These are phyloP conservation scores for Brassica rapa DNA, from an alignment of 345 rosid genomes.

Conservation along the genomic window DNA sequence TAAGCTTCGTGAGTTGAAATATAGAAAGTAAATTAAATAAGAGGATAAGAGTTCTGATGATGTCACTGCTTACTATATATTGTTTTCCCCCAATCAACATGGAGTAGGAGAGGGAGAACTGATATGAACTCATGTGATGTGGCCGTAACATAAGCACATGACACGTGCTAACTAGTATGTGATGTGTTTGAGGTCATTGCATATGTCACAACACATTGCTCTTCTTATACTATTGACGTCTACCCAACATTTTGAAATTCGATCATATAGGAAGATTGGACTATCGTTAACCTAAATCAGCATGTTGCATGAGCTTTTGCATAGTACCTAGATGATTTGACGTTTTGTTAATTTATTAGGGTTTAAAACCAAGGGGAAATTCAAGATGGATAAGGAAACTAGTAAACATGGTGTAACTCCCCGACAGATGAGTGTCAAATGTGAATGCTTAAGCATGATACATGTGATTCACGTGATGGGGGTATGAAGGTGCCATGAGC, in stretches of 20 bases:
- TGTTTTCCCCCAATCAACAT: background rate
- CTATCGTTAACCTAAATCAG: background rate
- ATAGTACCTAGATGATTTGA: no score
- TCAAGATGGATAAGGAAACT: no score
- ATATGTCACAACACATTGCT: background rate
- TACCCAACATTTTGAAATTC: background rate
- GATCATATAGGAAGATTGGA: background rate
- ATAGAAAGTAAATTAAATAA: no score
- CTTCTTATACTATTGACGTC: background rate
- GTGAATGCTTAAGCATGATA: no score
- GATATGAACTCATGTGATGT: background rate
- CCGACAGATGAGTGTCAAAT: no score
- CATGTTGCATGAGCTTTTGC: background rate
- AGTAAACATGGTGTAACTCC: no score
- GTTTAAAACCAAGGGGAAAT: no score
- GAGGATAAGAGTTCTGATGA: no score
- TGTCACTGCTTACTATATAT: background rate
- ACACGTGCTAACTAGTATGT: background rate
- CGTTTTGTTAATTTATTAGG: no score
- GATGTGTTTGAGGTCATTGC: conserved; percentile 7
- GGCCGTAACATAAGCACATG: background rate
- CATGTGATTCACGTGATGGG: no score
- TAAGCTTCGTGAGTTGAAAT: no score
- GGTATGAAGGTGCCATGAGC: no score
- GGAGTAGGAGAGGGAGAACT: background rate